Evolutionary conservation across 495 filamentous ascomycete genomes (phyloP).

Genomic region (Chaetomium cochliodes): DNA sequence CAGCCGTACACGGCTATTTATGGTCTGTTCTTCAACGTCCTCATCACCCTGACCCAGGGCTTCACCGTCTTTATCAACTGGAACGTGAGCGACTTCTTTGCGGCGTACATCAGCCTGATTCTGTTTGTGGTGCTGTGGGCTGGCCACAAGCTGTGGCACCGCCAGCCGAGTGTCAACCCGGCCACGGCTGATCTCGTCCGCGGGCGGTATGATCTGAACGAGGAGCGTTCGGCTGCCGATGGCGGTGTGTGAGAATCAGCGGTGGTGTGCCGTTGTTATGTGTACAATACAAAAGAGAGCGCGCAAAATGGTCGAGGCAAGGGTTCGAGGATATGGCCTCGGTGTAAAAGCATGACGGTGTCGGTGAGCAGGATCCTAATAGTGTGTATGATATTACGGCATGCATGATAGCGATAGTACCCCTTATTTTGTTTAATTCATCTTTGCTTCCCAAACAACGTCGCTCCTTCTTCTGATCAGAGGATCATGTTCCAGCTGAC

Average conservation of each 20-base stretch:
- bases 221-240: constrained; percentile 18
- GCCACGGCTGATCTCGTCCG: constrained; percentile 26
- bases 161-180: constrained; percentile 26
- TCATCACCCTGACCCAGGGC: constrained; percentile 68
- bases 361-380: background rate
- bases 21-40: constrained; percentile 62
- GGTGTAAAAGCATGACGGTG: background rate
- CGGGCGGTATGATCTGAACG: constrained; percentile 24
- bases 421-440: constrained; percentile 11
- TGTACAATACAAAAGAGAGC: background rate
- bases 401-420: constrained; percentile 16
- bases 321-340: background rate
- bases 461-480: constrained; percentile 12
- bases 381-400: constrained; percentile 8
- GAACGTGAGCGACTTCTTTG: constrained; percentile 57
- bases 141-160: constrained; percentile 54
- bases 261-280: background rate
- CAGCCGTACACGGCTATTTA: constrained; percentile 60
- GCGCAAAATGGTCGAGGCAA: background rate
- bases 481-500: constrained; percentile 55
- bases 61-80: constrained; percentile 68
- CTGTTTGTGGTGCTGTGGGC: constrained; percentile 58
- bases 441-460: constrained; percentile 7
- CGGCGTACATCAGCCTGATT: constrained; percentile 61
- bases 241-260: constrained; percentile 15